Base-by-base conservation (phyloP, 345 rosid genomes). In the Ceriops tagal region DNA sequence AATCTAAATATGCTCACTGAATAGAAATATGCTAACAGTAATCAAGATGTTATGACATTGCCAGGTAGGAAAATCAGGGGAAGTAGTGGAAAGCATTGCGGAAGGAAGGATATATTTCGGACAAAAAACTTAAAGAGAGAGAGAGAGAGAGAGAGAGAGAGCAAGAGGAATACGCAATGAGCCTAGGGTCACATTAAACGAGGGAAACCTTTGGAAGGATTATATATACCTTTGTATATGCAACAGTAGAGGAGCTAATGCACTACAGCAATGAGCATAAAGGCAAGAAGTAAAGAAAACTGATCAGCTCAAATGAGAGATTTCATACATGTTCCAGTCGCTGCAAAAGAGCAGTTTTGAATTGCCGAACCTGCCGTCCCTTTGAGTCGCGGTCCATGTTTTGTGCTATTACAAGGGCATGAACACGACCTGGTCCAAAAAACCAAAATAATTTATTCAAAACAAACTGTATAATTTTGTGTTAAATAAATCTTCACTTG, bases 311-410 rank as follows among this genome's bases (percentile, higher is more conserved):
- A 57, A 24, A 58, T 53, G 51, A 26, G 30, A 52, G 43, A 53
- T 46, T 32, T 37, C 79, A 76, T 77, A 83, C 97, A 70, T 66
- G 91, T 75, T 89, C 88, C 72, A 93, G 97, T 61, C 98, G 85
- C 74, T 80, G 90, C 69, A 93, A 92, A 75, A 93, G 98, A 68
- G 87, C 83, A 37, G 97, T 93, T 80, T 91, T 93, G 75, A 93
- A 93, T 60, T 93, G 97, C 51, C 97, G 85, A 58, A 91, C 95
- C 71, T 96, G 92, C 71, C 97, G 78, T 32, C 91, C 96, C 1
- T 73, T 82, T 4, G 98, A 93, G 65, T 88, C 83, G 60, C 75
- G 70, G 68, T 93, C 98, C 90, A 84, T 63, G 72, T 70, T 84
- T 64, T 91, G 97, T 46, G 97, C 97, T 69, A 85, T 78, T 73